Evolutionary conservation across 2,329 filamentous ascomycete genomes (phyloP).

Genomic region (Incumbomyces lentus): DNA sequence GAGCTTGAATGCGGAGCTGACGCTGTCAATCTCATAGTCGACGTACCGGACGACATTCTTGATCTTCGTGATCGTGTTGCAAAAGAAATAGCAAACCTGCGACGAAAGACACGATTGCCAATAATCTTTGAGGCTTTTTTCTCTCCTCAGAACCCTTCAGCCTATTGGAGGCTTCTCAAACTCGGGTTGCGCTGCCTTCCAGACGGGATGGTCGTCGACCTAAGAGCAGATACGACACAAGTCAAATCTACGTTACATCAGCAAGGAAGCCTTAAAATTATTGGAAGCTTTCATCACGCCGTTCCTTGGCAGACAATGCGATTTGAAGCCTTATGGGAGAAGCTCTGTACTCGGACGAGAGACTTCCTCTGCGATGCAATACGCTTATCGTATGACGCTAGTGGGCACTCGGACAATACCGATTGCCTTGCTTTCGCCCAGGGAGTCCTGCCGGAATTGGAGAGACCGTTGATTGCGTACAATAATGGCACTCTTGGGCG

Average conservation of each 20-base stretch:
- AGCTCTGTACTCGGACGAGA: constrained; percentile 1
- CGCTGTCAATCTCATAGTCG: constrained; percentile 14
- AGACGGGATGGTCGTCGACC: too few species aligned
- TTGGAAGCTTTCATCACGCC: constrained; percentile 8
- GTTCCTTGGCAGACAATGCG: constrained; percentile 11
- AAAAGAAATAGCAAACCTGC: constrained; percentile 10
- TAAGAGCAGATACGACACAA: too few species aligned
- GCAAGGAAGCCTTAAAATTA: constrained; percentile 4
- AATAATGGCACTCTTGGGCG: constrained; percentile 16
- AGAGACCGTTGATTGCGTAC: constrained; percentile 18
- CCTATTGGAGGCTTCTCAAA: constrained; percentile 10
- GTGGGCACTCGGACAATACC: constrained; percentile 10
- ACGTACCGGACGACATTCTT: not conserved
- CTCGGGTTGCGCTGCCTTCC: not conserved
- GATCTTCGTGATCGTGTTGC: constrained; percentile 3
- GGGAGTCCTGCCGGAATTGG: not conserved
- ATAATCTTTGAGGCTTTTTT: constrained; percentile 15
- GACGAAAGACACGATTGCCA: constrained; percentile 14
- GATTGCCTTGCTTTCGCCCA: constrained; percentile 10
- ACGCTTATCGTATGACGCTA: constrained; percentile 10
- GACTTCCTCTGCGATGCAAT: constrained; percentile 11
- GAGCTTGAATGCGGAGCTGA: constrained; percentile 16
- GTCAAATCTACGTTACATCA: too few species aligned
- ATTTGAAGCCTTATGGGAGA: constrained; percentile 1
- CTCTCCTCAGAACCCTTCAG: constrained; percentile 15